Conservation (phyloP, 495 filamentous ascomycete genomes). For the Neurospora sp. region DNA sequence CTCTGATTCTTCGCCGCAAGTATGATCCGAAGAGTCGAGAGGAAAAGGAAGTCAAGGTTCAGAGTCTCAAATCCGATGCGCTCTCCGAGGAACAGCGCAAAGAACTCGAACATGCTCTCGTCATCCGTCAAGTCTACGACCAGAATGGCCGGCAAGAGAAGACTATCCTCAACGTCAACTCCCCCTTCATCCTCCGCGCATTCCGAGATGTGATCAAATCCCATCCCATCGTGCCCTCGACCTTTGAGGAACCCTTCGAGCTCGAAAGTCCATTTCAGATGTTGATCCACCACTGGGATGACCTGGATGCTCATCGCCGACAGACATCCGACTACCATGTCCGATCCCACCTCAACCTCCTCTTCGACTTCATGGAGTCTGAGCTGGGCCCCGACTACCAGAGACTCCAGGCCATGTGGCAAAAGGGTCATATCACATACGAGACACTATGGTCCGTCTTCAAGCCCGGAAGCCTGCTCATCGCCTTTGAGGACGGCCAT, state of each 20-base stretch:
- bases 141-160: slow-evolving; percentile 9
- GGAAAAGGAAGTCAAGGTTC: slow-evolving; percentile 1
- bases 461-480: slow-evolving; percentile 24
- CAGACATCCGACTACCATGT: slow-evolving; percentile 16
- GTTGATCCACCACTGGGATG: slow-evolving; percentile 24
- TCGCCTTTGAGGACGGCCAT: slow-evolving; percentile 17
- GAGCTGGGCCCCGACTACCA: slow-evolving; percentile 20
- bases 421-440: slow-evolving; percentile 20
- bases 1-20: neutral
- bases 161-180: slow-evolving; percentile 33
- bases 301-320: slow-evolving; percentile 17
- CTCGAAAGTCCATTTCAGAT: slow-evolving; percentile 18
- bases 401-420: slow-evolving; percentile 15
- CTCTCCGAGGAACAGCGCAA: neutral
- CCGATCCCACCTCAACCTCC: slow-evolving; percentile 23
- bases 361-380: slow-evolving; percentile 25
- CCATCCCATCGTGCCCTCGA: slow-evolving; percentile 27
- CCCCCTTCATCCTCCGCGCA: slow-evolving; percentile 28
- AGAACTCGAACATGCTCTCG: slow-evolving; percentile 22
- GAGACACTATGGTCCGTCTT: slow-evolving; percentile 28
- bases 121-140: slow-evolving; percentile 20
- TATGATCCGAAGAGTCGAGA: slow-evolving; percentile 1
- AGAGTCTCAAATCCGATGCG: neutral
- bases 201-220: slow-evolving; percentile 23
- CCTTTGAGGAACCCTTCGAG: slow-evolving; percentile 23